A percentile compares a stretch with the other conserved stretches of the same genome.
These are phyloP conservation scores for Bipolaris oryzae DNA, from an alignment of 2,329 filamentous ascomycete genomes.

Conservation along the genomic window DNA sequence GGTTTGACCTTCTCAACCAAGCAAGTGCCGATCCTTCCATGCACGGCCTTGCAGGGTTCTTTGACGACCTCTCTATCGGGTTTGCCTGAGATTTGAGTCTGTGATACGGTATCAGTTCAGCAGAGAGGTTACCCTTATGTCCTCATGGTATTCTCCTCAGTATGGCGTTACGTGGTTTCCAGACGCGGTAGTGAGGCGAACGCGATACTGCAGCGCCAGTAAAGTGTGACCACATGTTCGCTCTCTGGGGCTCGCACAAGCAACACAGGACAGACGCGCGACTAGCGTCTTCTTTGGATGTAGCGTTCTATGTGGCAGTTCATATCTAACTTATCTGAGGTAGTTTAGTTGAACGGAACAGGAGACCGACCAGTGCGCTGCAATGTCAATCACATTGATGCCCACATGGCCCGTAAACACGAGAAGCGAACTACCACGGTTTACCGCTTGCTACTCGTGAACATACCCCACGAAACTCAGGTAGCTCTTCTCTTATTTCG, in stretches of 20 bases:
- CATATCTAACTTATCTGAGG: not conserved
- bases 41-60: constrained; percentile 3
- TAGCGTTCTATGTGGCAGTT: not conserved
- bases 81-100: not conserved
- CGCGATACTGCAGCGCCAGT: not conserved
- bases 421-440: not conserved
- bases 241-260: not conserved
- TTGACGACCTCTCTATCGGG: not conserved
- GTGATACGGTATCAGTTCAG: not conserved
- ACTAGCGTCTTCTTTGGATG: not conserved
- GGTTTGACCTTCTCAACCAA: not conserved
- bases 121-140: not conserved
- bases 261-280: not conserved
- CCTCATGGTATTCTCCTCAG: too few relatives aligned
- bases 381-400: not conserved
- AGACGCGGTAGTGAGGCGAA: not conserved
- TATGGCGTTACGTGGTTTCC: too few relatives aligned
- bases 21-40: constrained; percentile 10
- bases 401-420: not conserved
- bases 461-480: not conserved
- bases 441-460: not conserved
- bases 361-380: not conserved
- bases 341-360: not conserved
- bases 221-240: not conserved
- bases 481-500: not conserved